Conservation (phyloP, 1,139 yeast species). For the Hemisphaericaspora xylofermentans region DNA sequence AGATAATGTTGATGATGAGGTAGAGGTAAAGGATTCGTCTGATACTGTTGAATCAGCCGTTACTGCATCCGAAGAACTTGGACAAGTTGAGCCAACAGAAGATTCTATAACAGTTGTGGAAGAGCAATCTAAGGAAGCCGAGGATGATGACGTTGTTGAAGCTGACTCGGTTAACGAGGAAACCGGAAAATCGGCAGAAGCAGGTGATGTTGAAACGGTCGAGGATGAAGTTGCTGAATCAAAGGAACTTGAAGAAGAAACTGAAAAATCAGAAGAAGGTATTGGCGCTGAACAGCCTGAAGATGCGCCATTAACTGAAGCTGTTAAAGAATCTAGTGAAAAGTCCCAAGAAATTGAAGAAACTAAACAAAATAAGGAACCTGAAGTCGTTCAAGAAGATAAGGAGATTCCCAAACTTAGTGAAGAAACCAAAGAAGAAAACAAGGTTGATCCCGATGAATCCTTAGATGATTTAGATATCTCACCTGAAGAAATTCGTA, state of each 20-base stretch:
- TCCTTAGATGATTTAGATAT: conserved; percentile 36
- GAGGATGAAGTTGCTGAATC: conserved; percentile 1
- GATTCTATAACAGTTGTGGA: conserved; percentile 4
- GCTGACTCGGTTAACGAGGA: background rate
- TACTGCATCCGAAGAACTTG: conserved; percentile 9
- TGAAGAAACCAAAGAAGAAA: conserved; percentile 12
- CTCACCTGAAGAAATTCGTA: conserved; percentile 47
- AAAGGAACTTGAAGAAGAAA: conserved; percentile 9
- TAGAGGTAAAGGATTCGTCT: conserved; percentile 4
- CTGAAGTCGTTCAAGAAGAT: no score
- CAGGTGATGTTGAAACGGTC: background rate
- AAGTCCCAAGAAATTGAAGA: no score
- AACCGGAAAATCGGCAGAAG: background rate
- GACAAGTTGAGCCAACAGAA: conserved; percentile 5
- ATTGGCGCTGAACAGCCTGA: background rate
- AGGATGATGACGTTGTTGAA: background rate
- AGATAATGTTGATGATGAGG: conserved; percentile 1
- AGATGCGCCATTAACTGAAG: background rate
- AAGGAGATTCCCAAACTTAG: conserved; percentile 10
- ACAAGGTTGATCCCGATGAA: conserved; percentile 17
- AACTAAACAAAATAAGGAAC: no score
- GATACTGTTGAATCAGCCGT: conserved; percentile 1
- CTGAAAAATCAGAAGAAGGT: background rate
- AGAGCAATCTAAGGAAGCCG: conserved; percentile 9
- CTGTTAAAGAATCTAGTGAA: no score